Evolutionary conservation across 2,329 filamentous ascomycete genomes (phyloP).

Genomic region (Tolypocladium cylindrosporum): DNA sequence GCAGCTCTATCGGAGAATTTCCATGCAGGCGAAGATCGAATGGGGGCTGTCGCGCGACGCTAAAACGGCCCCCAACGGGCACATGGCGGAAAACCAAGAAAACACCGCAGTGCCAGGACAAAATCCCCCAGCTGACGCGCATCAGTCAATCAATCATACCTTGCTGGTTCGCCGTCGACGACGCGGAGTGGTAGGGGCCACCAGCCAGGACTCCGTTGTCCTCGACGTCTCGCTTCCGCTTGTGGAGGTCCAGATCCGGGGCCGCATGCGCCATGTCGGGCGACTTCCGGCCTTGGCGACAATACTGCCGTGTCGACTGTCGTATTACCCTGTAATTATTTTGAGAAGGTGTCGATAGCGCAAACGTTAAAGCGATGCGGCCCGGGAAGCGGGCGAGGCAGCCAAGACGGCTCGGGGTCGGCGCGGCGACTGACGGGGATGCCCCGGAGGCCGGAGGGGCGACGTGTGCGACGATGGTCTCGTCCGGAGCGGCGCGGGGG

Average conservation of each 20-base stretch:
- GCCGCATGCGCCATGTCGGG: slow-evolving; percentile 28
- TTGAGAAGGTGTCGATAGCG: neutral
- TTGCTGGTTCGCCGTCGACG: slow-evolving; percentile 26
- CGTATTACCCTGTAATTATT: neutral
- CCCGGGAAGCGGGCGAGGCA: neutral
- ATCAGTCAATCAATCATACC: slow-evolving; percentile 21
- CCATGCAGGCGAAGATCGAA: neutral
- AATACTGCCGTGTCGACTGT: neutral
- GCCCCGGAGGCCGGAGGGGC: neutral
- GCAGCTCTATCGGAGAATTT: neutral
- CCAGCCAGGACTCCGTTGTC: slow-evolving; percentile 28
- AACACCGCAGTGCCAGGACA: neutral
- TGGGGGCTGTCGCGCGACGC: neutral
- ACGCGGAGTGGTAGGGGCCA: slow-evolving; percentile 31
- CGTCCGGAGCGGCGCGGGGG: neutral
- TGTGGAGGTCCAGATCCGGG: slow-evolving; percentile 30
- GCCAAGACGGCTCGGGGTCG: neutral
- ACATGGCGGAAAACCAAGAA: neutral
- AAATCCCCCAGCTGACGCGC: neutral
- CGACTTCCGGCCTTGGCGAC: neutral
- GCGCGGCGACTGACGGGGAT: neutral
- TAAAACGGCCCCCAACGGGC: neutral
- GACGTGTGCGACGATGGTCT: neutral
- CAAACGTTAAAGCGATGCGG: neutral
- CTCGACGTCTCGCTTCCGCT: slow-evolving; percentile 38